Evolutionary conservation across 1,284 basidiomycete species (phyloP), one percentile per base, ranked within the genome.

Genomic region (Malassezia japonica): DNA sequence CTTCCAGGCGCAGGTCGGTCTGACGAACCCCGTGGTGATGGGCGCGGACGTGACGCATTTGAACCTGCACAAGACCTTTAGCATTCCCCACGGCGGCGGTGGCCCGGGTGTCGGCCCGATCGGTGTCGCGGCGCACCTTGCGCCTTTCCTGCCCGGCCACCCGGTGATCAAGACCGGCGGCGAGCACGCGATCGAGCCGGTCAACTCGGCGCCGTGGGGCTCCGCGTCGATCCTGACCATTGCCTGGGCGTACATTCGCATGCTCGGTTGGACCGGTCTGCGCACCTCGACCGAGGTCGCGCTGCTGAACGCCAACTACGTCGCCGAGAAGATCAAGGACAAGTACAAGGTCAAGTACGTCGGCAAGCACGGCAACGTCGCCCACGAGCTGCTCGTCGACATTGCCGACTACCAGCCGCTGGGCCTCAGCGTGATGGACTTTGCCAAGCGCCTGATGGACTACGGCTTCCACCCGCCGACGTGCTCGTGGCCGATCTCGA

Each of bases 1-100:
- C 73, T 78, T 95, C 63, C 96, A 98, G 74, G 90, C 90, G 24
- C 87, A 95, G 71, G 83, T 98, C 60, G 92, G 92, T 23, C 74
- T 96, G 49, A 96, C 92, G 20, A 90, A 89, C 72, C 89, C 92
- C n/a, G 88, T 86, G 4, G 84, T 81, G 28, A 94, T 91, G 69
- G 92, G 92, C 45, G 92, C 90, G 50, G 92, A 98, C 75, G 90
- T 98, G 34, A 94, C 89, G 69, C 92, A 98, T 74, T 79, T 96
- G 78, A 98, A 98, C 77, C 77, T 98, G 44, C 92, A 98, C 79
- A 96, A 96, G 77, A 90, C 88, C 0, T 90, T 91, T 67, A 83
- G 86, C 6, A 91, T 91, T 71, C 94, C 92, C 24, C 92, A 98
- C 74, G 92, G 92, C 56, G 92, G 92, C 50, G 92, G 92, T 56